Evolutionary conservation across 1,284 basidiomycete genomes (phyloP), one percentile per base, ranked within the genome.

Genomic region (Ganoderma resinaceum): DNA sequence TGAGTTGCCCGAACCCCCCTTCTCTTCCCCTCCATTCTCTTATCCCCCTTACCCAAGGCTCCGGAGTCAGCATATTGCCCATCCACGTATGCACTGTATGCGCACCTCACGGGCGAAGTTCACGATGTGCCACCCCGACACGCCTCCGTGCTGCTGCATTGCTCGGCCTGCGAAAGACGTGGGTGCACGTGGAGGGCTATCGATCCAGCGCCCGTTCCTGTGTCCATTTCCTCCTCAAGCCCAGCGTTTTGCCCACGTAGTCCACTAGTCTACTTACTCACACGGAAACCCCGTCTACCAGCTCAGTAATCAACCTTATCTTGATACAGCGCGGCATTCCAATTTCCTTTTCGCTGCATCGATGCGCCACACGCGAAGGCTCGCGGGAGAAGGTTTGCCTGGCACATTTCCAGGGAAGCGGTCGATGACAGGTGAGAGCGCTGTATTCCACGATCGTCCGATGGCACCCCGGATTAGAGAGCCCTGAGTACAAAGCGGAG

Each of bases 341-440:
- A 33, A 58, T 60, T 38, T 23, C 37, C 35, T 60, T 16, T 37
- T 38, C 18, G 58, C 23, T 40, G 8, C 35, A 37, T 60, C 37
- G 58, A 40, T 26, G 37, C 16, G 33, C 23, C 62, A 31, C 49
- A 43, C 43, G 29, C 49, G 66, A 72, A 72, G 64, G 23, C 70
- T 72, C 71, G 71, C 71, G 71, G 71, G 71, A 72, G 71, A 72
- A 72, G 69, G n/a, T 66, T 59, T 66, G 61, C 59, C 53, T 26
- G 18, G 60, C 55, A 62, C 52, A 11, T 58, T 57, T 29, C n/a
- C 52, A 2, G 35, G 60, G 38, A 26, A 62, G 52, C 33, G 38
- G 43, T 35, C 33, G 16, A 33, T 35, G 35, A 18, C 31, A 37
- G 55, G 33, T 58, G 55, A 37, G 55, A 58, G 55, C 33, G 55